Percentiles rank a stretch among this genome's conserved stretches.
Evolutionary conservation across 306 rosid genomes (phyloP).

Genomic region (Lathyrus tuberosus): DNA sequence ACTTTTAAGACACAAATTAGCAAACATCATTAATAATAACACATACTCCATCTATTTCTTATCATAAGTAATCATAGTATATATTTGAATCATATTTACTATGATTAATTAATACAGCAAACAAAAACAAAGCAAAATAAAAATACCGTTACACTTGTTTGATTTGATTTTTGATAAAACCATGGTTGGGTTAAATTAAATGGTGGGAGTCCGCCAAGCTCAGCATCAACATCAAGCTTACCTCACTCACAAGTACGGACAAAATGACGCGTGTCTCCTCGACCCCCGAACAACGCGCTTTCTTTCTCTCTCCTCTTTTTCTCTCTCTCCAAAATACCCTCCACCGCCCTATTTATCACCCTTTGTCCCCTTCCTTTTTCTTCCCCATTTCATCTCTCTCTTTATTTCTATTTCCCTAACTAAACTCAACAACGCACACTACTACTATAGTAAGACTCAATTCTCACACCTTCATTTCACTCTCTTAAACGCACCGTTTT

Average conservation of each 20-base stretch:
- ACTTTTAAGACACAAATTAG: no score
- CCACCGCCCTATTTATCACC: constrained; percentile 63
- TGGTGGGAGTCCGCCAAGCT: constrained; percentile 19
- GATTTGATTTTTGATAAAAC: constrained; percentile 1
- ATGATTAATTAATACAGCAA: no score
- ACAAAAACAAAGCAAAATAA: not conserved
- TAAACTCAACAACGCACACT: not conserved
- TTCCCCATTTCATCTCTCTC: not conserved
- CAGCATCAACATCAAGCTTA: constrained; percentile 26
- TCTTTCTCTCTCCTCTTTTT: constrained; percentile 37
- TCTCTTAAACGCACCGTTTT: constrained; percentile 1
- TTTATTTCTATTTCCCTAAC: not conserved
- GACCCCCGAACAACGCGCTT: constrained; percentile 69
- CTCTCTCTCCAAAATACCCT: constrained; percentile 34
- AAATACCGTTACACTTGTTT: not conserved
- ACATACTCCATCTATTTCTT: no score
- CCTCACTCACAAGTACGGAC: constrained; percentile 43
- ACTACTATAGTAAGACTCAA: no score
- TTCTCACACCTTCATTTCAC: no score
- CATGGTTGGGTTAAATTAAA: constrained; percentile 35
- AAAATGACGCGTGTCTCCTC: constrained; percentile 68
- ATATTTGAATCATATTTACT: no score
- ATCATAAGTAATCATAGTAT: no score
- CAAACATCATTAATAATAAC: no score
- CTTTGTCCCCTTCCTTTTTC: not conserved